A percentile compares a stretch with the other conserved stretches of the same genome.
Conservation (phyloP, 2,329 filamentous ascomycete species). For the Curvularia sp. region DNA sequence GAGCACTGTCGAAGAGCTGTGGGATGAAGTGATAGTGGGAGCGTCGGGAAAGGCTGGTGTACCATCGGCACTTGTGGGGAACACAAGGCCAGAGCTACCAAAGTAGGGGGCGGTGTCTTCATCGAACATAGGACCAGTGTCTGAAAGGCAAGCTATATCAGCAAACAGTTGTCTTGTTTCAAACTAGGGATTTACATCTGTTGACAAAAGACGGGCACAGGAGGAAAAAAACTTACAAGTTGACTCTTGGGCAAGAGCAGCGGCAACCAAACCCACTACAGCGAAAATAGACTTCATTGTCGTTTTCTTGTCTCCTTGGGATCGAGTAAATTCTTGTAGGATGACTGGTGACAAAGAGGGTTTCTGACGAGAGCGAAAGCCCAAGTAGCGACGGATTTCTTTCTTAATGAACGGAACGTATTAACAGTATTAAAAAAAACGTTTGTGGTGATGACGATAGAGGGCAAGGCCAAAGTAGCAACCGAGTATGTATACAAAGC, state of each 20-base stretch:
- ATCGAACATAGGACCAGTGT: conserved; percentile 30
- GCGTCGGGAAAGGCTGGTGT: conserved; percentile 15
- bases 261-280: conserved; percentile 7
- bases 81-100: conserved; percentile 24
- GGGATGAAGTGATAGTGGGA: conserved; percentile 15
- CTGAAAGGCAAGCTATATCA: conserved; percentile 12
- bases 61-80: conserved; percentile 23
- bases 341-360: not conserved
- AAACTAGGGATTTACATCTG: not conserved
- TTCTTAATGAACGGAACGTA: no score
- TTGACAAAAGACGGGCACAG: not conserved
- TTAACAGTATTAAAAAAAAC: no score
- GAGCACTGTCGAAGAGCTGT: conserved; percentile 9
- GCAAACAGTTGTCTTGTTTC: not conserved
- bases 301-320: not conserved
- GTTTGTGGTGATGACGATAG: no score
- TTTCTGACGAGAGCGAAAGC: no score
- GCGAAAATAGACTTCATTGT: conserved; percentile 13
- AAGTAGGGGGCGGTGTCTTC: conserved; percentile 30
- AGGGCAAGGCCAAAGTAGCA: no score
- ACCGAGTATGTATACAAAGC: no score
- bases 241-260: conserved; percentile 12
- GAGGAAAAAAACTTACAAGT: conserved; percentile 7
- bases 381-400: no score
- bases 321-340: not conserved